Conservation (phyloP, 2,329 filamentous ascomycete genomes). For the Mycogone perniciosa region DNA sequence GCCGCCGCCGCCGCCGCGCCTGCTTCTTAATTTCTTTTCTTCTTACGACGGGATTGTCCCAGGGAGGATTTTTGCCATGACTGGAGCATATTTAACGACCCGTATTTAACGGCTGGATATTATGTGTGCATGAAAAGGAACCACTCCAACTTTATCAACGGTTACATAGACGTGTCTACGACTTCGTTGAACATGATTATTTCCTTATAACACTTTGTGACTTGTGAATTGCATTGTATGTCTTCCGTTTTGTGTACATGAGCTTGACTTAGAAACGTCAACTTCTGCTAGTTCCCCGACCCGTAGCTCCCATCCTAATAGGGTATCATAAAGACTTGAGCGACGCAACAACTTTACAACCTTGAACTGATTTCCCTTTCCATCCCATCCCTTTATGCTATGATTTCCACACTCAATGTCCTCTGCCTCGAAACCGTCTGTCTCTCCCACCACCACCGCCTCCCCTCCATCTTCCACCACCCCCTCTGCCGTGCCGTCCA, state of each 20-base stretch:
- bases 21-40: constrained; percentile 2
- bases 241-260: not conserved
- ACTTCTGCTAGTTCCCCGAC: not conserved
- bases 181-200: constrained; percentile 6
- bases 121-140: constrained; percentile 9
- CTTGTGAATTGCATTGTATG: too few relatives aligned
- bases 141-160: constrained; percentile 7
- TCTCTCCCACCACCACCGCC: constrained; percentile 35
- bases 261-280: not conserved
- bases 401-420: constrained; percentile 18
- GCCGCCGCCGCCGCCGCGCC: constrained; percentile 1
- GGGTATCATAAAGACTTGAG: constrained; percentile 8
- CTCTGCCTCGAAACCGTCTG: constrained; percentile 30
- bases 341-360: not conserved
- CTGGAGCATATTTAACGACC: constrained; percentile 5
- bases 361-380: constrained; percentile 2
- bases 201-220: not conserved
- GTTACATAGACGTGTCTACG: constrained; percentile 12
- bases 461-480: constrained; percentile 21
- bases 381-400: not conserved
- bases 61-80: constrained; percentile 1
- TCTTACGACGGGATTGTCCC: constrained; percentile 1
- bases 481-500: constrained; percentile 21
- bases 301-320: not conserved
- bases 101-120: constrained; percentile 12